phyloP scores from a whole-genome alignment of 176 grass and related monocot species.

The Neostapfia colusana region DNA sequence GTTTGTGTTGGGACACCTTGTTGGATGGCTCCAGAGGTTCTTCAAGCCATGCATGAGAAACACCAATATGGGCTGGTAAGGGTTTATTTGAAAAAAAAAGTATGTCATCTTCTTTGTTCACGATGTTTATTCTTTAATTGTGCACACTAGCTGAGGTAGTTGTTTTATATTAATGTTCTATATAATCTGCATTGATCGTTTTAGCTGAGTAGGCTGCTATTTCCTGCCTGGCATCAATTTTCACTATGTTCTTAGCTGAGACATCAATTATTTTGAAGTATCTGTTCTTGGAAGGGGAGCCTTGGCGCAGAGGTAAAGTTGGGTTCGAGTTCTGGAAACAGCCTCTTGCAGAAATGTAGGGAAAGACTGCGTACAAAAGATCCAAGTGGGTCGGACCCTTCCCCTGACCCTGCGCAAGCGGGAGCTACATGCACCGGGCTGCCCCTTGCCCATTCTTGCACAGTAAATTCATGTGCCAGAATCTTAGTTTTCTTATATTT shows the following conservation, averaged over 20 bases:
- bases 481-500: too few species aligned
- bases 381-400: too few species aligned
- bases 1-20: slow-evolving; percentile 88
- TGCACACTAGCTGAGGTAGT: slow-evolving; percentile 14
- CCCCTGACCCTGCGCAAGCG: too few species aligned
- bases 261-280: slow-evolving; percentile 18
- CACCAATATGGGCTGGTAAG: slow-evolving; percentile 86
- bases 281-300: too few species aligned
- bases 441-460: too few species aligned
- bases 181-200: not conserved
- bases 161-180: not conserved
- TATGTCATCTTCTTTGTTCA: not conserved
- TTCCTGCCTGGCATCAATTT: not conserved
- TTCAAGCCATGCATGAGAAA: slow-evolving; percentile 70
- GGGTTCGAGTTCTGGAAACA: too few species aligned
- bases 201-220: not conserved
- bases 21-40: slow-evolving; percentile 95
- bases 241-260: not conserved
- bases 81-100: slow-evolving; percentile 17
- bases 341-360: too few species aligned
- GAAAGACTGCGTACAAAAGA: too few species aligned
- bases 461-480: too few species aligned
- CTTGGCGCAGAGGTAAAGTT: too few species aligned
- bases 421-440: too few species aligned
- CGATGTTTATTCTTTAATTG: not conserved